Conservation (phyloP, 306 rosid genomes). For the Glycine latifolia region DNA sequence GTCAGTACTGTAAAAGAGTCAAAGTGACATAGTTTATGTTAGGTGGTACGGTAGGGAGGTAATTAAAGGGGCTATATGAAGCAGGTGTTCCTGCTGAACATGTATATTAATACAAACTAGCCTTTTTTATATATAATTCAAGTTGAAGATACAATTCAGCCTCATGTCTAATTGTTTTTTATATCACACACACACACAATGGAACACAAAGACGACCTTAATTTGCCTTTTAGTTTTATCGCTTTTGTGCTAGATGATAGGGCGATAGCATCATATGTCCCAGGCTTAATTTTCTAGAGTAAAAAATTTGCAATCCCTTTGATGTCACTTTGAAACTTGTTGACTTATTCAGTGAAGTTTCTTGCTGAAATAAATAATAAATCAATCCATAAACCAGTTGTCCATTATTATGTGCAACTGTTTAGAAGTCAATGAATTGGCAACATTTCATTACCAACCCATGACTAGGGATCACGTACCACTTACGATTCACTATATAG, state of each 20-base stretch:
- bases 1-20: neutral
- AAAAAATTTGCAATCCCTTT: neutral
- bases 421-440: no score
- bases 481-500: no score
- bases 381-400: no score
- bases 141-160: slow-evolving; percentile 18
- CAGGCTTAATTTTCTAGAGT: no score
- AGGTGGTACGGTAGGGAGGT: slow-evolving; percentile 12
- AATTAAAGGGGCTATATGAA: slow-evolving; percentile 23
- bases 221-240: neutral
- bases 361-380: no score
- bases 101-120: slow-evolving; percentile 43
- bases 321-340: neutral
- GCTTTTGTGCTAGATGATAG: neutral
- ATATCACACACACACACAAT: neutral
- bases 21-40: slow-evolving; percentile 39
- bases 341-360: neutral
- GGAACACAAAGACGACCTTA: neutral
- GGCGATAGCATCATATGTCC: no score
- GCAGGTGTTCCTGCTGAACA: slow-evolving; percentile 38
- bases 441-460: no score
- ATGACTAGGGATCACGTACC: no score
- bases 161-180: slow-evolving; percentile 1
- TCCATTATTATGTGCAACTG: no score
- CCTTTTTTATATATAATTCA: slow-evolving; percentile 30